Evolutionary conservation across 164 flowering plant species (phyloP).

Genomic region (Cinnamomum micranthum): DNA sequence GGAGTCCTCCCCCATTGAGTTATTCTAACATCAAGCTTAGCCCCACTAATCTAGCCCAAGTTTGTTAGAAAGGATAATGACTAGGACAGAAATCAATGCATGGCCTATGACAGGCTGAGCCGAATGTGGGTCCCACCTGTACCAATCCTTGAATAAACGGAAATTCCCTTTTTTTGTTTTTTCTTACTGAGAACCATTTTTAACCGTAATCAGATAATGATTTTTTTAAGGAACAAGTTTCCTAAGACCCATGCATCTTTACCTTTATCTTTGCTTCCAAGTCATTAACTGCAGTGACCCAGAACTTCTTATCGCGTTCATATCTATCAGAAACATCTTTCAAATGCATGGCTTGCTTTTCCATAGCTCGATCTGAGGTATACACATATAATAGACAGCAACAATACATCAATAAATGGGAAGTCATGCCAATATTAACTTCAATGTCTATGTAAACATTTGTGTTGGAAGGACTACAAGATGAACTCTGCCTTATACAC

Average conservation of each 20-base stretch:
- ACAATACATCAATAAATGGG: background rate
- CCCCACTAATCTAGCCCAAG: too few relatives aligned
- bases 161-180: background rate
- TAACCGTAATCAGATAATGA: background rate
- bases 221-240: background rate
- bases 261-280: constrained; percentile 65
- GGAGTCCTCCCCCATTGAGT: too few relatives aligned
- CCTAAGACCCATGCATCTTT: background rate
- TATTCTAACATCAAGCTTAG: too few relatives aligned
- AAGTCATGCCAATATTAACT: background rate
- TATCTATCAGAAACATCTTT: constrained; percentile 48
- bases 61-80: too few relatives aligned
- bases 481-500: too few relatives aligned
- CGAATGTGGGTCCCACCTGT: background rate
- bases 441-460: background rate
- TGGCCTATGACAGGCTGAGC: background rate
- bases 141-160: background rate
- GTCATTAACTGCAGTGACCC: constrained; percentile 45
- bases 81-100: background rate
- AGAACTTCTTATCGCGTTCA: constrained; percentile 49
- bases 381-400: background rate
- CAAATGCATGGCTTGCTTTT: constrained; percentile 50
- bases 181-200: background rate
- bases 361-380: constrained; percentile 51
- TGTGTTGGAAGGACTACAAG: too few relatives aligned